Base-by-base conservation (phyloP, 2,329 filamentous ascomycete genomes). In the Atkinsonella texensis region DNA sequence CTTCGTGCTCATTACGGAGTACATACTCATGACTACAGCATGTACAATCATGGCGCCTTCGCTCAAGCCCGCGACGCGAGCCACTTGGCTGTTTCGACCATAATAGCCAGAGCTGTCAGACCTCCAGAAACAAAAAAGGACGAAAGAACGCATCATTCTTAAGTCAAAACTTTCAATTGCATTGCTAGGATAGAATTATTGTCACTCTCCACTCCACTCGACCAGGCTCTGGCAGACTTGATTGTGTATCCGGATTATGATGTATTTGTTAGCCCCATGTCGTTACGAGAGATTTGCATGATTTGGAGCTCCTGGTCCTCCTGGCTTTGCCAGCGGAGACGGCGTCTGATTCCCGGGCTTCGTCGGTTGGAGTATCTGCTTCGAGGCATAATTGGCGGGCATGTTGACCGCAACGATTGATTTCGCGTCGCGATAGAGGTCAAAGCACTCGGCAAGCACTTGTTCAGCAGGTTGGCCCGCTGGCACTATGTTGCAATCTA, bases 371-470 rank as follows among this genome's bases (percentile, higher is more conserved):
- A 54, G 47, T 6, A 44, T 49, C 45, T 57, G 55, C 28, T 56
- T 58, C 48, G 65, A 60, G 35, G 60, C 67, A 54, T 73, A 73
- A 35, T 65, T 67, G 11, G 68, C 68, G 0, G 74, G 73, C 54
- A 72, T 65, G 52, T 77, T 77, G 46, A 70, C 68, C 42, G 68
- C 62, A n/a, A 77, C 70, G 0, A 70, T 73, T 39, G 68, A 63
- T 52, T 74, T 72, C 49, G 75, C 75, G 10, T 66, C 62, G 28
- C 70, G 66, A 56, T 70, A 76, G 46, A 64, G 61, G 33, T 70
- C 65, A 54, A 72, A 79, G 56, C 74, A 77, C 44, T 70, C 67
- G 12, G 69, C 69, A 45, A 78, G 63, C 3, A 71, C 67, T 45
- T 77, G 72, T 52, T 75, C 71, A 20, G 73, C 64, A 12, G 67